A percentile compares a stretch with the other conserved stretches of the same genome.
These are phyloP conservation scores for Cryptococcus maquisensis DNA, from an alignment of 1,284 basidiomycete genomes.

Conservation along the genomic window DNA sequence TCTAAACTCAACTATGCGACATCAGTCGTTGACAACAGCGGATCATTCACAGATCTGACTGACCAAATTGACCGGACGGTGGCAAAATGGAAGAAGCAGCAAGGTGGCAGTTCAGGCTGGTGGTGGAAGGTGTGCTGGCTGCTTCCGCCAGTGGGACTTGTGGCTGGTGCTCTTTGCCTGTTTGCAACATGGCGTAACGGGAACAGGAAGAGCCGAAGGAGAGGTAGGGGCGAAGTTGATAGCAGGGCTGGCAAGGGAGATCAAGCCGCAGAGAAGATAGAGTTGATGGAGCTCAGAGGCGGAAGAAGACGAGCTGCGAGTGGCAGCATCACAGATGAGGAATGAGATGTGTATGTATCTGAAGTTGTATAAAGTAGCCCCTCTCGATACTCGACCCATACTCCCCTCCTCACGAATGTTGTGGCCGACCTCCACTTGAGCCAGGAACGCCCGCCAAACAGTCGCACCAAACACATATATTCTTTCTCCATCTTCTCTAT, in stretches of 20 bases:
- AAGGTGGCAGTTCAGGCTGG: slow-evolving; percentile 50
- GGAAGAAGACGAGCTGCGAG: slow-evolving; percentile 16
- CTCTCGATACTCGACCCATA: too few species aligned
- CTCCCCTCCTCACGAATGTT: too few species aligned
- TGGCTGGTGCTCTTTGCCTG: slow-evolving; percentile 30
- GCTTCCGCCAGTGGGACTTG: slow-evolving; percentile 66
- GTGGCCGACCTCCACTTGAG: too few species aligned
- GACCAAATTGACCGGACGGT: slow-evolving; percentile 67
- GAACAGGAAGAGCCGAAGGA: slow-evolving; percentile 16
- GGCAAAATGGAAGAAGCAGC: slow-evolving; percentile 56
- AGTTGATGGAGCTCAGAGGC: slow-evolving; percentile 29
- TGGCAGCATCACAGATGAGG: slow-evolving; percentile 13
- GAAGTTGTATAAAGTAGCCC: too few species aligned
- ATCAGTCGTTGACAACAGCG: slow-evolving; percentile 83
- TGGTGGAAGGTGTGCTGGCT: slow-evolving; percentile 76
- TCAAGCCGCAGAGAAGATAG: slow-evolving; percentile 22
- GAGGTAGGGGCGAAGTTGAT: slow-evolving; percentile 31
- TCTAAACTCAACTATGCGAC: slow-evolving; percentile 81
- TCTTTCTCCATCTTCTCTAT: too few species aligned
- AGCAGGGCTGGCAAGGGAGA: slow-evolving; percentile 4
- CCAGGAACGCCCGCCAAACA: too few species aligned
- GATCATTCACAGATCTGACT: slow-evolving; percentile 64
- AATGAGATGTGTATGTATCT: neutral
- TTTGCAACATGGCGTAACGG: slow-evolving; percentile 20
- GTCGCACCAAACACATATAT: too few species aligned